Percentiles rank a stretch among this genome's conserved stretches.
Conservation (phyloP, 768 basidiomycete species). For the Amanita rubescens region DNA sequence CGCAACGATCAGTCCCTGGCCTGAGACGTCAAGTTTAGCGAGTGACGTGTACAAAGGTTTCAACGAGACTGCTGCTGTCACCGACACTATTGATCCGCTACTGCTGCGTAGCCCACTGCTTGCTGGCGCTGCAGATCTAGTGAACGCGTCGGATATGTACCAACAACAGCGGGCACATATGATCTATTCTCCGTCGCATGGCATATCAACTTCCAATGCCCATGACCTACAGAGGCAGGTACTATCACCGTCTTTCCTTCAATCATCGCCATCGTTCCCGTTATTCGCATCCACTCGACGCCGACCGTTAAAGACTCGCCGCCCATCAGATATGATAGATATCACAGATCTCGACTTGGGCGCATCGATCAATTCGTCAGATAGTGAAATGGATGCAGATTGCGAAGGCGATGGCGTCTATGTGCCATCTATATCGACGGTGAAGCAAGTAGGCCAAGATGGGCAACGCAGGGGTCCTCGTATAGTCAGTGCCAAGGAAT, state of each 20-base stretch:
- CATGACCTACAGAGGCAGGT: background rate
- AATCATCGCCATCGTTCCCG: background rate
- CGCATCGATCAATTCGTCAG: background rate
- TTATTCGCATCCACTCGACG: background rate
- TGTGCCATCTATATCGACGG: background rate
- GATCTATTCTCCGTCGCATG: background rate
- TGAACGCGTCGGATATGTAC: background rate
- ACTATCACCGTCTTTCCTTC: background rate
- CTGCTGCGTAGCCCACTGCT: background rate
- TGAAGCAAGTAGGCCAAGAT: background rate
- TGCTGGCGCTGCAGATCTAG: background rate
- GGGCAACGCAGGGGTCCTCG: slow-evolving; percentile 3
- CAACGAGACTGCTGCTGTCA: background rate
- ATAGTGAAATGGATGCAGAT: background rate
- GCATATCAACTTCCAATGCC: background rate
- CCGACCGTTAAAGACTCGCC: background rate
- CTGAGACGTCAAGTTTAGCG: background rate
- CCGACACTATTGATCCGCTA: slow-evolving; percentile 9
- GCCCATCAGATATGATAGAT: slow-evolving; percentile 11
- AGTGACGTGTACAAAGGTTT: background rate
- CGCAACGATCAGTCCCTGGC: background rate
- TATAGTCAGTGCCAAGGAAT: slow-evolving; percentile 5
- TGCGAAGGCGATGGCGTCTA: background rate
- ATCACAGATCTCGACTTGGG: slow-evolving; percentile 9
- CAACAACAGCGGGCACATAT: background rate